Percentiles rank a stretch among this genome's conserved stretches.
Evolutionary conservation across 169 alveolate species (phyloP).

Genomic region (Theileria annulata): DNA sequence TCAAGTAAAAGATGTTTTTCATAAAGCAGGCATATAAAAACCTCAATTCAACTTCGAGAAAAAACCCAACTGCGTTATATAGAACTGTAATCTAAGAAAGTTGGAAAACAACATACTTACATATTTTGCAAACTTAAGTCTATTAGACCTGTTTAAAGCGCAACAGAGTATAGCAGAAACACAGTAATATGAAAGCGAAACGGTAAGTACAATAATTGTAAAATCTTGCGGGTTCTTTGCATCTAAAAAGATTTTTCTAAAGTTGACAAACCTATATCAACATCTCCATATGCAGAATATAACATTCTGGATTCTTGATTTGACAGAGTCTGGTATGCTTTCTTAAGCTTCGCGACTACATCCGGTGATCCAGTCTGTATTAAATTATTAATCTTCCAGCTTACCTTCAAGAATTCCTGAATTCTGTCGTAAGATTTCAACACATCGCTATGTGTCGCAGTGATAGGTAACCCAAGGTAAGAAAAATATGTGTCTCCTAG

Average conservation of each 20-base stretch:
- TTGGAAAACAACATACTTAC: slow-evolving; percentile 33
- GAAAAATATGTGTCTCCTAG: slow-evolving; percentile 14
- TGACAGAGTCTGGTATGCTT: slow-evolving; percentile 42
- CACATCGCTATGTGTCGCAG: slow-evolving; percentile 39
- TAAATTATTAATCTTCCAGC: neutral
- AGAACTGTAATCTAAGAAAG: slow-evolving; percentile 22
- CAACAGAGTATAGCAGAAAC: slow-evolving; percentile 41
- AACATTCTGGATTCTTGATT: slow-evolving; percentile 34
- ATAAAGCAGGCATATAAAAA: slow-evolving; percentile 14
- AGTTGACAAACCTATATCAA: slow-evolving; percentile 11
- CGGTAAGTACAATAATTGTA: slow-evolving; percentile 28
- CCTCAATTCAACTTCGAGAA: slow-evolving; percentile 56
- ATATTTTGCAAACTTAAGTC: slow-evolving; percentile 25
- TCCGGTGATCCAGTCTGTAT: slow-evolving; percentile 31
- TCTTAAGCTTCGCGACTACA: slow-evolving; percentile 13
- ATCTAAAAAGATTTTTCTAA: neutral
- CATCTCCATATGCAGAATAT: slow-evolving; percentile 41
- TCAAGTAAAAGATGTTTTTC: slow-evolving; percentile 32
- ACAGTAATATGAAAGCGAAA: slow-evolving; percentile 41
- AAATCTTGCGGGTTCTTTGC: slow-evolving; percentile 22
- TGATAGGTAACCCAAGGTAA: slow-evolving; percentile 37
- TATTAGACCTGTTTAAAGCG: slow-evolving; percentile 20
- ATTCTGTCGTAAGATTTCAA: slow-evolving; percentile 20
- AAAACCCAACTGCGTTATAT: slow-evolving; percentile 52
- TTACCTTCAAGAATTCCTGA: slow-evolving; percentile 25